Evolutionary conservation across 768 basidiomycete species (phyloP).

Genomic region (Amanita molliuscula): DNA sequence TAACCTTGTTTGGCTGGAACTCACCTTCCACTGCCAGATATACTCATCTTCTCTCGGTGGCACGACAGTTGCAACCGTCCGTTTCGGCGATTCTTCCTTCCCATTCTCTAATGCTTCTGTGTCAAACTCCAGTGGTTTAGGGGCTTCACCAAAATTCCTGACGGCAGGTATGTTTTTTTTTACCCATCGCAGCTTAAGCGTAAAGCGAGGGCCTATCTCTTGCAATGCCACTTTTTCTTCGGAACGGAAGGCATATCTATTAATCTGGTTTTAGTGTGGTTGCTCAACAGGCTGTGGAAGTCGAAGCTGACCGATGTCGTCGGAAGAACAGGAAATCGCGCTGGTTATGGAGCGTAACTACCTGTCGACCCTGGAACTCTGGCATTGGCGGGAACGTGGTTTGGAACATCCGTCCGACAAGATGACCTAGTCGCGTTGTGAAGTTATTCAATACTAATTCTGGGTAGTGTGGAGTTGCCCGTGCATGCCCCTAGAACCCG

Average conservation of each 20-base stretch:
- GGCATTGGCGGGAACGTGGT: conserved; percentile 92
- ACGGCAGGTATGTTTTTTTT: conserved; percentile 85
- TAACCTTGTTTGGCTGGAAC: not conserved
- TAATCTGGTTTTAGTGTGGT: not conserved
- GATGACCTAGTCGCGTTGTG: conserved; percentile 87
- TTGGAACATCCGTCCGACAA: conserved; percentile 92
- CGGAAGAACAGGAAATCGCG: conserved; percentile 97
- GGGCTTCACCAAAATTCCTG: conserved; percentile 52
- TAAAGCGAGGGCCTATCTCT: conserved; percentile 97
- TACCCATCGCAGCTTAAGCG: conserved; percentile 84
- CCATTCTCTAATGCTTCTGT: conserved; percentile 25
- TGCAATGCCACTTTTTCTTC: conserved; percentile 87
- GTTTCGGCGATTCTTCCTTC: conserved; percentile 12
- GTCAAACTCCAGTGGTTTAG: conserved; percentile 46
- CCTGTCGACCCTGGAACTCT: conserved; percentile 93
- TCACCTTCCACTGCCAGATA: conserved; percentile 87
- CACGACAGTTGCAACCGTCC: conserved; percentile 23
- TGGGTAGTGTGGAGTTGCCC: conserved; percentile 86
- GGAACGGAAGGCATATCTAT: conserved; percentile 85
- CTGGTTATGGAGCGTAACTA: conserved; percentile 95
- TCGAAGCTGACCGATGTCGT: conserved; percentile 65
- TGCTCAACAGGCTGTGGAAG: conserved; percentile 5
- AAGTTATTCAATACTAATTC: conserved; percentile 95
- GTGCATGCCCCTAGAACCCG: conserved; percentile 69
- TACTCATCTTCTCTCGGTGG: conserved; percentile 69